Base-by-base conservation (phyloP, 441 rosid species). In the Pelargonium citronellum region DNA sequence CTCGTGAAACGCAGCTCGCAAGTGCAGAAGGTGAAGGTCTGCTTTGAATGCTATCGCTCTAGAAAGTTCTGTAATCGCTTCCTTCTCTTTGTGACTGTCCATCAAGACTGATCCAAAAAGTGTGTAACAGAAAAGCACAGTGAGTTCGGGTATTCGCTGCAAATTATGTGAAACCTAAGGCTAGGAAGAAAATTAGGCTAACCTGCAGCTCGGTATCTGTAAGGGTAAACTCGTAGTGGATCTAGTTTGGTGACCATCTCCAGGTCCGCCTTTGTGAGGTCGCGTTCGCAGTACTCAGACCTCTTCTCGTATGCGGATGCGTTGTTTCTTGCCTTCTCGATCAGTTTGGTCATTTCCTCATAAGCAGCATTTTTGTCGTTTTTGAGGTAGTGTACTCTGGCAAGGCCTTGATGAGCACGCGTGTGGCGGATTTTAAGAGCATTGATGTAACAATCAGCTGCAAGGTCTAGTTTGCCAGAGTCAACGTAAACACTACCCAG, bases 121-220 rank as follows among this genome's bases (percentile, higher is more conserved):
- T 22, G 20, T 13, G 20, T 1, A 39, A 39, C 43, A 39, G 43
- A 39, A 39, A 5, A 39, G 8, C 43, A 39, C 43, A 39, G 5
- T 39, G 43, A 39, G 43, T 39, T 39, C 10, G 43, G 39, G 43
- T 39, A 39, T 39, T 39, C 8, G 43, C 43, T 39, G 43, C 43
- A 39, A 39, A 39, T 39, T 39, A 7, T 39, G 43, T 7, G 43
- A 39, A 39, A 39, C 43, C 43, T 49, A 49, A 49, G 55, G 55
- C 16, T 12, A n/a, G 16, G 55, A n/a, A 49, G 55, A 49, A 49
- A 49, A 11, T 11, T 49, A 17, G 0, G 19, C 71, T 70, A 64
- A 94, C 98, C 98, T 85, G 97, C 98, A 47, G 98, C 98, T 16
- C 99, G 85, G 73, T 92, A 92, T 79, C 97, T 77, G 81, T 92